Conservation (phyloP, 345 rosid genomes). For the Murraya koenigii region DNA sequence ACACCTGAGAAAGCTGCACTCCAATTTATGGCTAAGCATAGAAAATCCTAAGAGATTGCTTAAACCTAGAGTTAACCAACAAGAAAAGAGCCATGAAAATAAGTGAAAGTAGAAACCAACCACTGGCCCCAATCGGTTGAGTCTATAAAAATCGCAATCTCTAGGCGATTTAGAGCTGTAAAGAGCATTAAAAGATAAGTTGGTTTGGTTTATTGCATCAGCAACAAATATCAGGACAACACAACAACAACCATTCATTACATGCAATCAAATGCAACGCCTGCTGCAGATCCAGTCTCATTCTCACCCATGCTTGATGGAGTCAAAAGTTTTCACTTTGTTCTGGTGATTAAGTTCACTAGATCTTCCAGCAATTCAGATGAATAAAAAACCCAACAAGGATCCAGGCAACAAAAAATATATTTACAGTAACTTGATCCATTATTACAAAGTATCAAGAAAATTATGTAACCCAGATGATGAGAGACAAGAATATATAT, state of each 20-base stretch:
- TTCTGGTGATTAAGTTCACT: not conserved
- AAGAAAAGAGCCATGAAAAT: not conserved
- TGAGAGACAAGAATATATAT: not conserved
- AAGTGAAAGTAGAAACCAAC: not conserved
- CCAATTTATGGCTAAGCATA: not conserved
- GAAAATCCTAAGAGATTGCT: conserved; percentile 7
- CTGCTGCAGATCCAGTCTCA: not conserved
- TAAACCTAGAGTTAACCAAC: conserved; percentile 7
- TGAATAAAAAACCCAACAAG: not conserved
- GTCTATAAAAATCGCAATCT: not conserved
- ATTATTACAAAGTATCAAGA: not conserved
- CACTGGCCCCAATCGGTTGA: not conserved
- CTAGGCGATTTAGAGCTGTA: not conserved
- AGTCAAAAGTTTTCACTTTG: not conserved
- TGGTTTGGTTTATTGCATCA: not conserved
- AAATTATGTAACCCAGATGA: not conserved
- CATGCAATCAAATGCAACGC: not conserved
- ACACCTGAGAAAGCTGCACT: conserved; percentile 3
- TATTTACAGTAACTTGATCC: not conserved
- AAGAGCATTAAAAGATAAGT: not conserved
- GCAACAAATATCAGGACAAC: not conserved
- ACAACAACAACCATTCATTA: not conserved
- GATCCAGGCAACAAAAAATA: not conserved
- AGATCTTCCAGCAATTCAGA: not conserved
- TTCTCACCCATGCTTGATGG: not conserved